phyloP scores from a whole-genome alignment of 2,329 filamentous ascomycete genomes.

The Pseudohalonectria lignicola region DNA sequence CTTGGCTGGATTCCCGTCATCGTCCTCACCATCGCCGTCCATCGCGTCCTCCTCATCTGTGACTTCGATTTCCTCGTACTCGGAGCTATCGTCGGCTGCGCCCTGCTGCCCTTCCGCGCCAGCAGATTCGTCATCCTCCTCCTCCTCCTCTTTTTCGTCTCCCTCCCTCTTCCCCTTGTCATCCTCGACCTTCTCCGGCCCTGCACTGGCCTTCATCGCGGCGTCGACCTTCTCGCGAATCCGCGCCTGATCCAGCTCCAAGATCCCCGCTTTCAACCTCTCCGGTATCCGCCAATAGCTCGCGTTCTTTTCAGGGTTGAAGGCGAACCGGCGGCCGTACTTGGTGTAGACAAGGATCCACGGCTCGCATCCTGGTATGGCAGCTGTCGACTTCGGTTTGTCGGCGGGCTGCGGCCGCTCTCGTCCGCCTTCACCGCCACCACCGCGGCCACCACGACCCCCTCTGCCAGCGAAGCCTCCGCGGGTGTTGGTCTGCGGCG shows the following conservation, averaged over 20 bases:
- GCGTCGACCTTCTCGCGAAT: conserved; percentile 45
- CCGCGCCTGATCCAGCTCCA: conserved; percentile 61
- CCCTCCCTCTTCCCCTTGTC: conserved; percentile 22
- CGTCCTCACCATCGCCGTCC: conserved; percentile 34
- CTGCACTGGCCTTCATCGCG: conserved; percentile 7
- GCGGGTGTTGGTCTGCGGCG: conserved; percentile 20
- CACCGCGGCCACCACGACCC: conserved; percentile 37
- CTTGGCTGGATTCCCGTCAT: conserved; percentile 34
- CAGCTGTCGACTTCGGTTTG: conserved; percentile 66
- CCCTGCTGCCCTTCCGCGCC: conserved; percentile 19
- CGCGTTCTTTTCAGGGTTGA: conserved; percentile 75
- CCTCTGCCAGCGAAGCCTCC: conserved; percentile 30
- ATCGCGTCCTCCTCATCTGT: conserved; percentile 47
- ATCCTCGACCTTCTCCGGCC: conserved; percentile 11
- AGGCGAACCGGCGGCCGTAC: conserved; percentile 77
- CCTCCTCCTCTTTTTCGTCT: conserved; percentile 22
- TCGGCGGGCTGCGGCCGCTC: conserved; percentile 61
- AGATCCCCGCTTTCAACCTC: conserved; percentile 69
- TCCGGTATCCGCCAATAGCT: conserved; percentile 95
- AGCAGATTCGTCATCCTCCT: conserved; percentile 24
- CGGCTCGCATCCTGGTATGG: conserved; percentile 70
- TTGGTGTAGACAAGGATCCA: conserved; percentile 95
- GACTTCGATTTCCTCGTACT: conserved; percentile 71
- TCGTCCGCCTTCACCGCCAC: conserved; percentile 40
- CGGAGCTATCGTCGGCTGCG: conserved; percentile 47